Base-by-base conservation (phyloP, 2,329 filamentous ascomycete genomes). In the Cytospora piceicola region DNA sequence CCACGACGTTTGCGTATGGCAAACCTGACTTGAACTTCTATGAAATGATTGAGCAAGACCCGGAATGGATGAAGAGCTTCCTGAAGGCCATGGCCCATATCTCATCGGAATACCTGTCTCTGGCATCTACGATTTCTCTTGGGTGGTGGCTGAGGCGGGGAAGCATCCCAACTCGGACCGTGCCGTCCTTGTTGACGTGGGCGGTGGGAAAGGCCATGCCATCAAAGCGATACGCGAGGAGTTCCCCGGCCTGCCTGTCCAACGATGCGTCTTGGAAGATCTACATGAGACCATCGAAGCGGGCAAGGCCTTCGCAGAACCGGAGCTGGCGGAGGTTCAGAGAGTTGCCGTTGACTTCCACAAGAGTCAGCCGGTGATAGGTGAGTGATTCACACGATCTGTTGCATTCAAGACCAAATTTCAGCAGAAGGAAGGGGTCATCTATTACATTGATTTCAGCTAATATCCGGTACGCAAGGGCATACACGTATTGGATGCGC, bases 401-500 rank as follows among this genome's bases (percentile, higher is more conserved):
- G 6, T 14, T 42, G 20, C 39, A 42, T 42, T 3, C 36, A 42
- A 30, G 22, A 12, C 32, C 49, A 54, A 5, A 29, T 29, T 29
- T 5, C 27, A 29, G 27, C 27, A 29, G 5, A 29, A 5, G 27
- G 5, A 29, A 29, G 27, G 27, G 27, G 27, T 29, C 27, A 29
- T 29, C 27, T 5, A 29, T 3, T 5, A 29, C 27, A 29, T 3
- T 29, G 5, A 3, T 29, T 29, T 52, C 58, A 24, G 46, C 53
- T 62, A 62, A 62, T 36, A 22, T 58, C 49, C 20, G 56, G 14
- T 24, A 29, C 15, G 12, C 56, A 74, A 73, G 73, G 20, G 75
- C 75, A 5, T 67, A 72, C 12, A 64, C 74, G 22, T 77, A 77
- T 64, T 73, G 73, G 68, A 69, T 77, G 49, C 72, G 74, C n/a